phyloP scores from a whole-genome alignment of 164 flowering plant species.

The Annona cherimola region DNA sequence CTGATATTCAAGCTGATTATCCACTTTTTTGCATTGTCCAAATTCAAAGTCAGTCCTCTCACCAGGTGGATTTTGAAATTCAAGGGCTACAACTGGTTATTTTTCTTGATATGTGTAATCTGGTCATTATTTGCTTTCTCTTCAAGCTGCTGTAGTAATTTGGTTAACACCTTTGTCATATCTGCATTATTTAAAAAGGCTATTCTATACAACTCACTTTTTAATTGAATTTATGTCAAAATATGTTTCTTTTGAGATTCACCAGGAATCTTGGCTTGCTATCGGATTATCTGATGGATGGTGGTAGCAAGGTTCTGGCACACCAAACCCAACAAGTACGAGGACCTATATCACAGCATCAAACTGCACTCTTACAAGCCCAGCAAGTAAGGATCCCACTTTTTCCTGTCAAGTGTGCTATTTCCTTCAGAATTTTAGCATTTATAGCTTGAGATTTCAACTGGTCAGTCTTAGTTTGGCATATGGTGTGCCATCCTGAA shows the following conservation, averaged over 20 bases:
- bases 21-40: too few species aligned
- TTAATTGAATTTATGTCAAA: neutral
- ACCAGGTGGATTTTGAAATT: too few species aligned
- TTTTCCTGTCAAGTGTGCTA: neutral
- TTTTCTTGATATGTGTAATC: neutral
- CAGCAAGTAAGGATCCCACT: constrained; percentile 49
- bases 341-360: constrained; percentile 53
- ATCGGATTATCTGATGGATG: constrained; percentile 65
- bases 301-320: constrained; percentile 33
- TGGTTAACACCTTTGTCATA: neutral
- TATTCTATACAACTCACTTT: neutral
- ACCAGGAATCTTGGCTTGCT: constrained; percentile 53
- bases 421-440: neutral
- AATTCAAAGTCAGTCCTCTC: too few species aligned
- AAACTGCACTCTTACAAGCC: constrained; percentile 38
- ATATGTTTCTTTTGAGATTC: constrained; percentile 8
- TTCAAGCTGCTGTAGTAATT: neutral
- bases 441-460: neutral
- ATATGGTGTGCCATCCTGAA: neutral
- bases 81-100: too few species aligned
- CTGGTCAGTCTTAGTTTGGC: neutral
- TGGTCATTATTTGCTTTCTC: neutral
- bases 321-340: constrained; percentile 53
- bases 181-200: neutral
- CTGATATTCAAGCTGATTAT: too few species aligned